Conservation (phyloP, 495 filamentous ascomycete genomes). For the Tuber borchii region DNA sequence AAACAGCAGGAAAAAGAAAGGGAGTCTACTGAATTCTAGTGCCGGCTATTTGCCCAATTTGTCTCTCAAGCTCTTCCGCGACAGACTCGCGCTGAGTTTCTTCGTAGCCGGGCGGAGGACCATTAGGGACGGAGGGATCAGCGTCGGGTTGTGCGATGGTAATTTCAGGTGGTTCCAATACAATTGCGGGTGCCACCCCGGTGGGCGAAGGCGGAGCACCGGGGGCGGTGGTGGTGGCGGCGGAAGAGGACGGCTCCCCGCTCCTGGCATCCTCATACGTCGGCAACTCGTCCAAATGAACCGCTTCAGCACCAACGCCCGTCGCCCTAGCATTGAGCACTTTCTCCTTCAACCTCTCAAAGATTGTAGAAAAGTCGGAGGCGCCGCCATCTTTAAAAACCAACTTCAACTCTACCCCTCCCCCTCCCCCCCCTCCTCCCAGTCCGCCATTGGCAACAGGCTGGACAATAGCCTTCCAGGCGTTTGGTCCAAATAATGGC, state of each 20-base stretch:
- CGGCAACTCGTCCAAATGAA: conserved; percentile 55
- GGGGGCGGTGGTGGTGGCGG: conserved; percentile 39
- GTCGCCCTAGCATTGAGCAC: conserved; percentile 57
- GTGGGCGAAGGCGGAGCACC: neutral
- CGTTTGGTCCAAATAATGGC: conserved; percentile 93
- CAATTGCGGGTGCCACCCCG: conserved; percentile 9
- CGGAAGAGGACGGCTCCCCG: conserved; percentile 28
- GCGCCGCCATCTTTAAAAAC: conserved; percentile 93
- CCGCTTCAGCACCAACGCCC: conserved; percentile 41
- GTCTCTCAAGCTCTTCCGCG: conserved; percentile 45
- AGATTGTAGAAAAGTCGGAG: conserved; percentile 79
- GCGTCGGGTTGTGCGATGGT: neutral
- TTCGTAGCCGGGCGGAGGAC: conserved; percentile 89
- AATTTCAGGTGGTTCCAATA: conserved; percentile 20
- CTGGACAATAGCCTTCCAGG: conserved; percentile 72
- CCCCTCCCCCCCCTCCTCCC: conserved; percentile 56
- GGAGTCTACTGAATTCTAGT: neutral
- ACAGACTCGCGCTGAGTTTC: conserved; percentile 78
- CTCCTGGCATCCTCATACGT: conserved; percentile 57
- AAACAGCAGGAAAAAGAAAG: neutral
- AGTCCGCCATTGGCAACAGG: conserved; percentile 83
- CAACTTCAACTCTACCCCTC: conserved; percentile 69
- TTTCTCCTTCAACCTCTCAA: conserved; percentile 76
- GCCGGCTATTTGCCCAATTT: conserved; percentile 5
- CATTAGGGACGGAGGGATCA: conserved; percentile 39